These are phyloP conservation scores for Gloeophyllum trabeum DNA, from an alignment of 768 basidiomycete species.

Conservation along the genomic window DNA sequence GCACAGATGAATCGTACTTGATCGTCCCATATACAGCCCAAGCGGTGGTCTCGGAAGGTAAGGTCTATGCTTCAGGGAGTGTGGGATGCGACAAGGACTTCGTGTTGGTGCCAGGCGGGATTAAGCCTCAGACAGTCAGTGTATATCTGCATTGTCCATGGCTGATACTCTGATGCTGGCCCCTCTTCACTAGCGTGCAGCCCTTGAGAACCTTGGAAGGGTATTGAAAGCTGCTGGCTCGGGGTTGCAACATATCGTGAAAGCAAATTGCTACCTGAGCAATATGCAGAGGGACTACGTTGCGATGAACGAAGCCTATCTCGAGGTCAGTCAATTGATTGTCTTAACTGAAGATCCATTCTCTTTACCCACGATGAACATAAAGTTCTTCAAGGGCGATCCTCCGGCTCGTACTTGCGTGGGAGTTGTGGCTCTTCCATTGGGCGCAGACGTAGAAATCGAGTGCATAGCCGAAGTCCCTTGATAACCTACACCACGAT, in stretches of 20 bases:
- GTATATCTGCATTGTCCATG: background rate
- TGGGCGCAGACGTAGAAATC: conserved; percentile 47
- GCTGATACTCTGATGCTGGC: background rate
- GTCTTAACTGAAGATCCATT: background rate
- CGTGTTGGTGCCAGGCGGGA: background rate
- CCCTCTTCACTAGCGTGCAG: conserved; percentile 16
- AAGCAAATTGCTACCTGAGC: conserved; percentile 27
- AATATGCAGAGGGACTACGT: conserved; percentile 25
- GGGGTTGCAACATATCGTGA: conserved; percentile 23
- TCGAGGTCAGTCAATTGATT: conserved; percentile 14
- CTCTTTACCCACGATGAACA: background rate
- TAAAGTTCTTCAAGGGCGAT: conserved; percentile 21
- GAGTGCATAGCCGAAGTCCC: conserved; percentile 42
- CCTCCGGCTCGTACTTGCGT: conserved; percentile 51
- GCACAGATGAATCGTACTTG: background rate
- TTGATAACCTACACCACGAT: too few relatives aligned
- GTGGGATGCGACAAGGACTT: background rate
- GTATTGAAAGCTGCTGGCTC: conserved; percentile 28
- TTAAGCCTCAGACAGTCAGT: background rate
- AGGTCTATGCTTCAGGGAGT: background rate
- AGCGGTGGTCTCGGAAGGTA: background rate
- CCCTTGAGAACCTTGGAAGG: conserved; percentile 25
- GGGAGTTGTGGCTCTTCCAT: conserved; percentile 39
- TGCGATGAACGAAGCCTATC: conserved; percentile 28
- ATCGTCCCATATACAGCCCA: background rate